phyloP scores from a whole-genome alignment of 345 rosid species.

The Boechera retrofracta region DNA sequence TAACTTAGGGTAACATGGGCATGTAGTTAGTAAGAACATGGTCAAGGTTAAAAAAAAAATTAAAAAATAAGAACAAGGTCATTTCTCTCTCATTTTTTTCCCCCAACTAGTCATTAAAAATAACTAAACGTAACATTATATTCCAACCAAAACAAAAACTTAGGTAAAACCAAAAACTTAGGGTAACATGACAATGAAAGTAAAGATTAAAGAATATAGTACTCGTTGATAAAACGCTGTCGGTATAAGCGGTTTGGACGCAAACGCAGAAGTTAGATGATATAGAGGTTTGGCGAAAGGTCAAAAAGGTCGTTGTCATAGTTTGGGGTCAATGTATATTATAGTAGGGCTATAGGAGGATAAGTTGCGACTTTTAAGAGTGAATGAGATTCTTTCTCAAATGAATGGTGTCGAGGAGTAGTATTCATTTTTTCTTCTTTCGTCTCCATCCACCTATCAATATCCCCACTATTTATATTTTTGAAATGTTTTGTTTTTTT shows the following conservation, averaged over 20 bases:
- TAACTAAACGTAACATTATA: neutral
- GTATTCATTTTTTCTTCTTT: slow-evolving; percentile 28
- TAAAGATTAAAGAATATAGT: slow-evolving; percentile 13
- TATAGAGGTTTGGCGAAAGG: neutral
- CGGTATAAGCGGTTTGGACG: slow-evolving; percentile 21
- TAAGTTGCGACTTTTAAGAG: slow-evolving; percentile 46
- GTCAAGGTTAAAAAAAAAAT: neutral
- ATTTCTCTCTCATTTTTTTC: neutral
- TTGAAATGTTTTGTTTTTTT: neutral
- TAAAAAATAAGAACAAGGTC: neutral
- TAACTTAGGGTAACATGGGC: slow-evolving; percentile 36
- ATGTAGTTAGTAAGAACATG: neutral
- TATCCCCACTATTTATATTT: slow-evolving; percentile 35
- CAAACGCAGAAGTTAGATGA: slow-evolving; percentile 32
- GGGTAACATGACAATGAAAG: slow-evolving; percentile 25
- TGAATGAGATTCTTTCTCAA: slow-evolving; percentile 49
- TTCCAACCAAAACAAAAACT: slow-evolving; percentile 12
- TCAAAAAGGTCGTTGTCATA: slow-evolving; percentile 25
- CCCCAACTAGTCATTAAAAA: slow-evolving; percentile 18
- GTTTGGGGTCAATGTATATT: slow-evolving; percentile 38
- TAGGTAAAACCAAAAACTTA: neutral
- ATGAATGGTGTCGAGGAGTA: slow-evolving; percentile 45
- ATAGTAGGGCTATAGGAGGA: slow-evolving; percentile 37
- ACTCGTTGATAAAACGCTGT: slow-evolving; percentile 12
- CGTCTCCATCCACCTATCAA: slow-evolving; percentile 42